Percentiles rank a stretch among this genome's conserved stretches.
Conservation (phyloP, 331 rosid genomes). For the Acacia concinna region DNA sequence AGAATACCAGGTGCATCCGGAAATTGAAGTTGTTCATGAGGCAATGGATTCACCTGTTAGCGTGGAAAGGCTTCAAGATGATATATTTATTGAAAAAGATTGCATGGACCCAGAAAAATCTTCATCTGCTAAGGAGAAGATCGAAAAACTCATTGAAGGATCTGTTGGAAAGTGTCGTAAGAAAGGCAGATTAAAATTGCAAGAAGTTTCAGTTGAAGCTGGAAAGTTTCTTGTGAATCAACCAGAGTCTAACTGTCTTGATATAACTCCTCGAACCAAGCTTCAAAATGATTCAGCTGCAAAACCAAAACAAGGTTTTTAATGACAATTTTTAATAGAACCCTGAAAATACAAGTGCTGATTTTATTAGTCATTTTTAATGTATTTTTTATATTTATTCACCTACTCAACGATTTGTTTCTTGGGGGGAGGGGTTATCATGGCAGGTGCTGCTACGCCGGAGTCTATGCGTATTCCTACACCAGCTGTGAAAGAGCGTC, state of each 20-base stretch:
- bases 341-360: neutral
- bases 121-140: constrained; percentile 21
- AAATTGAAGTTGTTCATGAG: constrained; percentile 29
- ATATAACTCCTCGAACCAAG: constrained; percentile 44
- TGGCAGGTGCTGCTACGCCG: constrained; percentile 51
- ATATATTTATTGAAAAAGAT: constrained; percentile 36
- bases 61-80: constrained; percentile 47
- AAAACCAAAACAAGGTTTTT: constrained; percentile 33
- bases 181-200: constrained; percentile 23
- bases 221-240: constrained; percentile 23
- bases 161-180: constrained; percentile 36
- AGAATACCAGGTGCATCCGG: constrained; percentile 31
- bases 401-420: neutral
- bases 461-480: constrained; percentile 49
- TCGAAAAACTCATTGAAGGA: constrained; percentile 28
- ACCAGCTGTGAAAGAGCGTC: constrained; percentile 56
- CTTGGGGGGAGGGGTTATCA: neutral
- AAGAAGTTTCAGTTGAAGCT: constrained; percentile 39
- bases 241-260: constrained; percentile 28
- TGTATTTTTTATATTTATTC: neutral
- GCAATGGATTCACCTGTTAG: constrained; percentile 33
- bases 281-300: constrained; percentile 47
- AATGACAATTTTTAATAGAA: constrained; percentile 2
- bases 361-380: neutral
- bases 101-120: constrained; percentile 31